A percentile compares a stretch with the other conserved stretches of the same genome.
phyloP scores from a whole-genome alignment of 495 filamentous ascomycete species.

The Apiosordaria backusii region DNA sequence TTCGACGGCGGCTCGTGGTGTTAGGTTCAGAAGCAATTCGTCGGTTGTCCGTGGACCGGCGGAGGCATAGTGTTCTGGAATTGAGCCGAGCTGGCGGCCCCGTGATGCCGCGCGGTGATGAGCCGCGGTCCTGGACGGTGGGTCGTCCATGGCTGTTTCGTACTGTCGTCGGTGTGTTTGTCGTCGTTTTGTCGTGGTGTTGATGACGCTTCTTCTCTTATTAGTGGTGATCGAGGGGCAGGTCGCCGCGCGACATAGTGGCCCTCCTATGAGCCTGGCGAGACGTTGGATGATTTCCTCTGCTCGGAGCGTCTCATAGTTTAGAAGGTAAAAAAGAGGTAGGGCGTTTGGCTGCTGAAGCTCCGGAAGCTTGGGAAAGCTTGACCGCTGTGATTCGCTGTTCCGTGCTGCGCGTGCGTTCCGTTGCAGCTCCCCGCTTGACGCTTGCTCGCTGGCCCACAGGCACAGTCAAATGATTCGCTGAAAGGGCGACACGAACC shows the following conservation, averaged over 20 bases:
- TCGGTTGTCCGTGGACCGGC: conserved; percentile 38
- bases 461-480: conserved; percentile 21
- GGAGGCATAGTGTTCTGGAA: conserved; percentile 29
- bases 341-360: conserved; percentile 2
- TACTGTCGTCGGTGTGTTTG: not conserved
- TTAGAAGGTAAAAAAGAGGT: not conserved
- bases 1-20: conserved; percentile 40
- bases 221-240: conserved; percentile 15
- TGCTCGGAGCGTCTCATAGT: conserved; percentile 23
- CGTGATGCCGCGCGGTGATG: conserved; percentile 21
- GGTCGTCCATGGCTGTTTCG: conserved; percentile 28
- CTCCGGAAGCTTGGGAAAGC: not conserved
- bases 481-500: conserved; percentile 15
- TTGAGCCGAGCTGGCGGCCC: conserved; percentile 23
- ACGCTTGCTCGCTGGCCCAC: conserved; percentile 15
- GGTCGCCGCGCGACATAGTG: conserved; percentile 27
- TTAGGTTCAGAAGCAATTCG: conserved; percentile 44
- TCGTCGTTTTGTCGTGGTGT: conserved; percentile 9
- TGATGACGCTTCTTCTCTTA: conserved; percentile 1
- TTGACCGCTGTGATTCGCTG: conserved; percentile 15
- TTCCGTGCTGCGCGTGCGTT: conserved; percentile 1
- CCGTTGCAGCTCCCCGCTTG: conserved; percentile 6
- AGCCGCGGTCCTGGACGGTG: conserved; percentile 20
- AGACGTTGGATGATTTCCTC: conserved; percentile 17
- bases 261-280: conserved; percentile 28